A percentile compares a stretch with the other conserved stretches of the same genome.
These are phyloP conservation scores for Salix arbutifolia DNA, from an alignment of 345 rosid genomes.

Conservation along the genomic window DNA sequence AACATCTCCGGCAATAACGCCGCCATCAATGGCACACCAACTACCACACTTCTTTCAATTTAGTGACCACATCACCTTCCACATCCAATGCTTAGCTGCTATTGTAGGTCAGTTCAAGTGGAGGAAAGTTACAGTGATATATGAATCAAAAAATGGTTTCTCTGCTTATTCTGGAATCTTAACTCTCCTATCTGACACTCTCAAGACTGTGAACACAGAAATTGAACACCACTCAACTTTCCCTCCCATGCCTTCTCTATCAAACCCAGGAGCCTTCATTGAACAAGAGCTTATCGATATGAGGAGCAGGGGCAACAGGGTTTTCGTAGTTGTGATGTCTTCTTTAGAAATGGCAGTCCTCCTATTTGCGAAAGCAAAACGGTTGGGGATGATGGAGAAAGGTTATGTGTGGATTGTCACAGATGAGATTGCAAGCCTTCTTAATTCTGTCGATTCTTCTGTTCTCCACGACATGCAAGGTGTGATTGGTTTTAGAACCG, in stretches of 20 bases:
- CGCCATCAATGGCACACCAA: background rate
- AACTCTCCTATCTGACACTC: slow-evolving; percentile 25
- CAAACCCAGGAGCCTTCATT: background rate
- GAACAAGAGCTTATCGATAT: slow-evolving; percentile 9
- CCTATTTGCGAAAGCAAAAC: slow-evolving; percentile 31
- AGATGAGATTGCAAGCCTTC: slow-evolving; percentile 23
- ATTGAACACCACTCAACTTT: slow-evolving; percentile 12
- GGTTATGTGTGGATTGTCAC: slow-evolving; percentile 31
- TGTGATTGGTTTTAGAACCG: slow-evolving; percentile 20
- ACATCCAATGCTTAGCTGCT: slow-evolving; percentile 22
- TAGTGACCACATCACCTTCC: slow-evolving; percentile 15
- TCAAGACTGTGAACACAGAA: slow-evolving; percentile 15
- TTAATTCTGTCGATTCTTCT: slow-evolving; percentile 12
- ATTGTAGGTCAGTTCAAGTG: slow-evolving; percentile 17
- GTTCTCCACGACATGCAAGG: slow-evolving; percentile 29
- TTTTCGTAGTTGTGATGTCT: slow-evolving; percentile 13
- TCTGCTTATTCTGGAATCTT: slow-evolving; percentile 12
- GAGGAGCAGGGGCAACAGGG: slow-evolving; percentile 14
- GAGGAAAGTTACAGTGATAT: slow-evolving; percentile 24
- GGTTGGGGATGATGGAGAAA: slow-evolving; percentile 29
- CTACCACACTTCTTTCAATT: slow-evolving; percentile 23
- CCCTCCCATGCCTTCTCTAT: background rate
- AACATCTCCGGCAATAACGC: slow-evolving; percentile 13
- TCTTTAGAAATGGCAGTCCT: slow-evolving; percentile 15
- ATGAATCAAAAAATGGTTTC: slow-evolving; percentile 10